These are phyloP conservation scores for Rhododendron molle DNA, from an alignment of 148 eudicot genomes.

Conservation along the genomic window DNA sequence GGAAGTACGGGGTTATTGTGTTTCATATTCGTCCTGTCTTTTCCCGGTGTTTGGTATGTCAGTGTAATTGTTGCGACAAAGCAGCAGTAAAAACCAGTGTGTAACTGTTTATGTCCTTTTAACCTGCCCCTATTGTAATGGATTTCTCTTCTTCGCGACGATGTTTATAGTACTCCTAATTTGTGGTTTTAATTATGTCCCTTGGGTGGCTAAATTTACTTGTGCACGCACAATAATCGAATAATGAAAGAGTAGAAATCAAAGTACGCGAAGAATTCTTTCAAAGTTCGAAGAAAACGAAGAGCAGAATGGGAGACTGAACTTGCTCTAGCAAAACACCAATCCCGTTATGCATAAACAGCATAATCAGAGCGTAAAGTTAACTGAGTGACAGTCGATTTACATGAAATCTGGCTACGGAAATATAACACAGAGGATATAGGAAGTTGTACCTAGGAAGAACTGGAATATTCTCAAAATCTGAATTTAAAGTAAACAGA, in stretches of 20 bases:
- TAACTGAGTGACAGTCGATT: not conserved
- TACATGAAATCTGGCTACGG: not conserved
- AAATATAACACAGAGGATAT: not conserved
- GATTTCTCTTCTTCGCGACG: not conserved
- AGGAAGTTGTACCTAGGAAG: not conserved
- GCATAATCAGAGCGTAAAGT: not conserved
- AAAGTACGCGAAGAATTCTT: not conserved
- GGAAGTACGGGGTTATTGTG: not conserved
- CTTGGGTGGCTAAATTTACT: not conserved
- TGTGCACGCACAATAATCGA: not conserved
- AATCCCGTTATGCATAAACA: not conserved
- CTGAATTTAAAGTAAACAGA: not conserved
- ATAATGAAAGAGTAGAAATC: not conserved
- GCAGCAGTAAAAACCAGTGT: not conserved
- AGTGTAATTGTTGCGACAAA: not conserved
- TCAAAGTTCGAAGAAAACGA: not conserved
- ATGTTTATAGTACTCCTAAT: not conserved
- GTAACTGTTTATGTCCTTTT: not conserved
- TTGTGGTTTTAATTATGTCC: not conserved
- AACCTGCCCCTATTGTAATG: slow-evolving; percentile 4
- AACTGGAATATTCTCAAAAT: no score
- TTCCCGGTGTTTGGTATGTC: not conserved
- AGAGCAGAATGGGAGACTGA: not conserved
- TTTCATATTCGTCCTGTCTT: not conserved
- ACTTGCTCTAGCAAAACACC: not conserved